Base-by-base conservation (phyloP, 352 stramenopile species). In the Phytophthora multivora region DNA sequence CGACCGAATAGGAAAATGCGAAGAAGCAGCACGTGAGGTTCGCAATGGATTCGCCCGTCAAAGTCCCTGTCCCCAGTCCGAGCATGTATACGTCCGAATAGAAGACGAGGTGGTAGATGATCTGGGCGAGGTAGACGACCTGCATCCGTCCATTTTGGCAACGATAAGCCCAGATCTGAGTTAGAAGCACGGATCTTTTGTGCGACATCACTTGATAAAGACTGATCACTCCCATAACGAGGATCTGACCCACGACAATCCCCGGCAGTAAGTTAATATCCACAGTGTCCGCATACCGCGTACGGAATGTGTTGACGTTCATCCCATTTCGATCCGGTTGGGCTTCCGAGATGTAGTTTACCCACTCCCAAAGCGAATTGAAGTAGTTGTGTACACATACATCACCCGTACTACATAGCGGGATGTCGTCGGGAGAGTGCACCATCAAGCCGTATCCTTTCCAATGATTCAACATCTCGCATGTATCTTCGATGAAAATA, bases 191-290 rank as follows among this genome's bases (percentile, higher is more conserved):
- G 2, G 66, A 70, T 12, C 50, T 50, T 16, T 59, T 66, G 49
- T 67, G 60, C 7, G 54, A 57, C 66, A 74, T 74, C 28, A 60
- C 51, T 36, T 74, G 60, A 25, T 70, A 70, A 0, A 74, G 42
- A 41, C 49, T 66, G 6, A 70, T 10, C 3, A 62, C 25, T 1
- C 66, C 54, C 59, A 70, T 63, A 43, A 70, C 16, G 0, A 74
- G 46, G 1, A 74, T 59, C 19, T 70, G 66, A 16, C 61, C 35
- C 11, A 70, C 54, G 5, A 74, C 61, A 15, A 74, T 26, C 15
- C 60, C 61, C 1, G 66, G 66, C 0, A 74, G 28, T 1, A 70
- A 31, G 15, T 47, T 74, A 19, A 70, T 36, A 1, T 12, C 36
- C 15, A 66, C 55, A 1, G 49, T 54, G 19, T 74, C 66, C 0